phyloP scores from a whole-genome alignment of 2,329 filamentous ascomycete genomes.

The Arthrocladium fulminans region DNA sequence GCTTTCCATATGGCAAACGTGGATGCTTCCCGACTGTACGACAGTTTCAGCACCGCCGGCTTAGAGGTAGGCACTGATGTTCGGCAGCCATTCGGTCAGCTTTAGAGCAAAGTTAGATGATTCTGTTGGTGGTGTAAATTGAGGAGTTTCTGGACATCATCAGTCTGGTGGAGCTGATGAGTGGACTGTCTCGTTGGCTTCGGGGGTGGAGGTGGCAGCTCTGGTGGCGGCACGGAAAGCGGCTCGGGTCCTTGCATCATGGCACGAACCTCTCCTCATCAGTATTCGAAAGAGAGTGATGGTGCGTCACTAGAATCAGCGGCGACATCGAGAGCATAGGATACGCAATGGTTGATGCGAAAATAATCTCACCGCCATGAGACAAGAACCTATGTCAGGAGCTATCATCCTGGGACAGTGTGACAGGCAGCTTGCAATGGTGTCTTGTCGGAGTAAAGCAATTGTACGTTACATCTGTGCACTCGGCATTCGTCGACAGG shows the following conservation, averaged over 20 bases:
- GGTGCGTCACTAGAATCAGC: not conserved
- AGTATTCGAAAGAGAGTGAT: not conserved
- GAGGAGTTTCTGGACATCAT: not conserved
- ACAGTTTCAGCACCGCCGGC: not conserved
- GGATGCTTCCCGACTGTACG: slow-evolving; percentile 4
- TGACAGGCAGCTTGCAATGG: too few species aligned
- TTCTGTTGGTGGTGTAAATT: too few species aligned
- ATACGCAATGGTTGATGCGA: not conserved
- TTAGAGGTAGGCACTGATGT: not conserved
- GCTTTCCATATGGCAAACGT: slow-evolving; percentile 9
- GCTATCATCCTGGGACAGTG: not conserved
- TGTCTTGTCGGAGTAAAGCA: too few species aligned
- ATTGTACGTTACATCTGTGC: too few species aligned
- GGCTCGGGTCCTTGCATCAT: slow-evolving; percentile 7
- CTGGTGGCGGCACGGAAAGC: not conserved
- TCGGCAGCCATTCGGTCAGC: not conserved
- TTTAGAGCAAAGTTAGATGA: not conserved
- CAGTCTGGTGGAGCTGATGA: too few species aligned
- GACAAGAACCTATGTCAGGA: not conserved
- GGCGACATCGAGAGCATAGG: not conserved
- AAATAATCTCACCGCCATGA: too few species aligned
- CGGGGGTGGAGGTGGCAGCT: not conserved
- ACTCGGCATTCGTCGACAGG: too few species aligned
- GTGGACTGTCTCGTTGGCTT: too few species aligned
- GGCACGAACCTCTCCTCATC: not conserved